Evolutionary conservation across 371 early-diverging fungal species (phyloP).

Genomic region (Mortierella sp.): DNA sequence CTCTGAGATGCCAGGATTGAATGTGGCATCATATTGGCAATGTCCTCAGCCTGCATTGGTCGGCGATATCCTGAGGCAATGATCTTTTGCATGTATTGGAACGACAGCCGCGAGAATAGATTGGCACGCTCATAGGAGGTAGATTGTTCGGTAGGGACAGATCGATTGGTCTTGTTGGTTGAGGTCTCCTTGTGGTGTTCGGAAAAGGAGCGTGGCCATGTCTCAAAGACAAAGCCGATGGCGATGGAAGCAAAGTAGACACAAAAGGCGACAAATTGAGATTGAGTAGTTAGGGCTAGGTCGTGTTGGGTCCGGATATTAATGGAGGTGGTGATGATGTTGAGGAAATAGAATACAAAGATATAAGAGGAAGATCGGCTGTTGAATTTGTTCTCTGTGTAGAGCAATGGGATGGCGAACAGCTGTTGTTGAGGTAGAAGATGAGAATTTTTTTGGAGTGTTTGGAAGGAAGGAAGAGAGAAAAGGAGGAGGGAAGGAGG

Average conservation of each 20-base stretch:
- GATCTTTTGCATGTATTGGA: constrained; percentile 33
- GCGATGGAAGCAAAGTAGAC: constrained; percentile 23
- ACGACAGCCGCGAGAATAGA: constrained; percentile 33
- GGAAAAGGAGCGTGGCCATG: constrained; percentile 18
- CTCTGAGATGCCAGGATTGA: neutral
- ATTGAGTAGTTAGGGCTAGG: neutral
- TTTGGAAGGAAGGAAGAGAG: neutral
- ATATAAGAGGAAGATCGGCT: constrained; percentile 25
- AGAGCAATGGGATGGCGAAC: constrained; percentile 12
- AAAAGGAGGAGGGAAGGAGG: too few species aligned
- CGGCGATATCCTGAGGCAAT: constrained; percentile 24
- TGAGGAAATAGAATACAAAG: constrained; percentile 16
- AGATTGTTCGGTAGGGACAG: neutral
- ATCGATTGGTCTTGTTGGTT: too few species aligned
- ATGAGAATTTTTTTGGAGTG: neutral
- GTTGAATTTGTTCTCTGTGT: constrained; percentile 14
- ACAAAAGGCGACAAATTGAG: constrained; percentile 33
- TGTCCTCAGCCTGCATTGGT: neutral
- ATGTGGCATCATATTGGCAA: constrained; percentile 5
- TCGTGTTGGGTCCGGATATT: constrained; percentile 27
- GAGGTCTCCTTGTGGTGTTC: neutral
- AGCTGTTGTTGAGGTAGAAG: constrained; percentile 9
- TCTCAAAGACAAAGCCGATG: constrained; percentile 24
- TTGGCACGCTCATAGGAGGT: constrained; percentile 42
- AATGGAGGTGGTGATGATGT: constrained; percentile 22